Evolutionary conservation across 371 early-diverging fungal genomes (phyloP).

Genomic region (Funneliformis caledonium): DNA sequence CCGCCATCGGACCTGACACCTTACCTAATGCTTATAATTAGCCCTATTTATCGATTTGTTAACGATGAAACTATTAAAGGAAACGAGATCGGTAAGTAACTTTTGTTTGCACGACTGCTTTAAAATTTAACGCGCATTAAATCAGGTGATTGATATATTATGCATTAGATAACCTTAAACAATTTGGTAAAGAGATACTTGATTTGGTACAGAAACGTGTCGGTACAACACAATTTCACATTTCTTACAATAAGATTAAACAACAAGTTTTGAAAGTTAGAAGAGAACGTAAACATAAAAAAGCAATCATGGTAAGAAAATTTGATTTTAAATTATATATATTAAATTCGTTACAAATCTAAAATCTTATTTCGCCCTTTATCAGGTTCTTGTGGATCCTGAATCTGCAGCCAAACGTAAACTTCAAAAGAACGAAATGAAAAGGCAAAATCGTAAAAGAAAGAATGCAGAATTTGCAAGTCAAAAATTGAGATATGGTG

Average conservation of each 20-base stretch:
- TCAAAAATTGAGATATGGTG: conserved; percentile 50
- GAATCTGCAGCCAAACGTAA: conserved; percentile 65
- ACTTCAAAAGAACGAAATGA: conserved; percentile 57
- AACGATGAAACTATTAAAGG: conserved; percentile 75
- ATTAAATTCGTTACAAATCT: neutral
- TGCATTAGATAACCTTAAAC: conserved; percentile 70
- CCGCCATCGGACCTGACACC: conserved; percentile 60
- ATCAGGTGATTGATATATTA: neutral
- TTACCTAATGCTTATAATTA: conserved; percentile 74
- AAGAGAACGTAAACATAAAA: conserved; percentile 67
- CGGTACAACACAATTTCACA: conserved; percentile 77
- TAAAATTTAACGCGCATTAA: neutral
- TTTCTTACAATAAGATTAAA: conserved; percentile 75
- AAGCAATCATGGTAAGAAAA: conserved; percentile 60
- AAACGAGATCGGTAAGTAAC: conserved; percentile 56
- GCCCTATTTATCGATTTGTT: conserved; percentile 81
- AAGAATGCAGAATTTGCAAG: conserved; percentile 60
- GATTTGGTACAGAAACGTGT: conserved; percentile 77
- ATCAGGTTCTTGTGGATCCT: conserved; percentile 70
- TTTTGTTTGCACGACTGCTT: neutral
- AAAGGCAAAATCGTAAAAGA: conserved; percentile 60
- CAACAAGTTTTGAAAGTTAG: conserved; percentile 63
- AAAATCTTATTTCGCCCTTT: neutral
- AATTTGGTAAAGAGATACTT: conserved; percentile 80
- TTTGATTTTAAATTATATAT: neutral